These are phyloP conservation scores for Suhomyces bolitotheri DNA, from an alignment of 1,139 yeast species.

Conservation along the genomic window DNA sequence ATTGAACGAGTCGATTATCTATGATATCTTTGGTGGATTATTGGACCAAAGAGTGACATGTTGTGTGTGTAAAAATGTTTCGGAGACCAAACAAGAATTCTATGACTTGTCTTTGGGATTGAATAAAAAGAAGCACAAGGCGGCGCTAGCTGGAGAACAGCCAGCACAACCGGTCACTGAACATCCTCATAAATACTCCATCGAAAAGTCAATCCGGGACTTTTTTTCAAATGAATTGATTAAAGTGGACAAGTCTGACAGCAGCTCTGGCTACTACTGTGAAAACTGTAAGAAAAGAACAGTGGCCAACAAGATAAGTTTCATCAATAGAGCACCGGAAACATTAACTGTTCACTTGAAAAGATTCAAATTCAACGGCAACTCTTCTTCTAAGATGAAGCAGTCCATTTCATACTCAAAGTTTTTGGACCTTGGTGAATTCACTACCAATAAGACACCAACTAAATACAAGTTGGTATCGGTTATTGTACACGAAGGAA, in stretches of 20 bases:
- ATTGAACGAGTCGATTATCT: conserved; percentile 75
- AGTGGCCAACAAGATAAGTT: conserved; percentile 72
- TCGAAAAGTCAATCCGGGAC: conserved; percentile 73
- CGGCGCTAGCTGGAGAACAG: conserved; percentile 4
- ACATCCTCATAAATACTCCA: conserved; percentile 48
- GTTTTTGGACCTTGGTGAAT: conserved; percentile 69
- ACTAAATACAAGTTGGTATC: conserved; percentile 73
- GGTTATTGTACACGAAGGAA: conserved; percentile 91
- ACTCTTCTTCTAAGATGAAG: conserved; percentile 76
- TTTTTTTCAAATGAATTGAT: conserved; percentile 81
- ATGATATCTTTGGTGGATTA: conserved; percentile 92
- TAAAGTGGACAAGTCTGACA: conserved; percentile 62
- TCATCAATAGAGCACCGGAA: conserved; percentile 83
- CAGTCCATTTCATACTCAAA: conserved; percentile 82
- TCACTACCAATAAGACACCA: conserved; percentile 49
- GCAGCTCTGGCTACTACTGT: conserved; percentile 73
- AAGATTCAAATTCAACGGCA: conserved; percentile 84
- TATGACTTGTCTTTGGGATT: conserved; percentile 84
- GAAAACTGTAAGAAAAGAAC: conserved; percentile 81
- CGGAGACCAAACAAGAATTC: conserved; percentile 91
- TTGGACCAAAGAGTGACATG: conserved; percentile 84
- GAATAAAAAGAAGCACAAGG: conserved; percentile 44
- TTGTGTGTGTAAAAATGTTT: conserved; percentile 71
- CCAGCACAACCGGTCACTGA: conserved; percentile 8
- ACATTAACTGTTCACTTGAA: conserved; percentile 83